A percentile compares a stretch with the other conserved stretches of the same genome.
Evolutionary conservation across 139 green algal species (phyloP).

Genomic region (Coelastrella sp.): DNA sequence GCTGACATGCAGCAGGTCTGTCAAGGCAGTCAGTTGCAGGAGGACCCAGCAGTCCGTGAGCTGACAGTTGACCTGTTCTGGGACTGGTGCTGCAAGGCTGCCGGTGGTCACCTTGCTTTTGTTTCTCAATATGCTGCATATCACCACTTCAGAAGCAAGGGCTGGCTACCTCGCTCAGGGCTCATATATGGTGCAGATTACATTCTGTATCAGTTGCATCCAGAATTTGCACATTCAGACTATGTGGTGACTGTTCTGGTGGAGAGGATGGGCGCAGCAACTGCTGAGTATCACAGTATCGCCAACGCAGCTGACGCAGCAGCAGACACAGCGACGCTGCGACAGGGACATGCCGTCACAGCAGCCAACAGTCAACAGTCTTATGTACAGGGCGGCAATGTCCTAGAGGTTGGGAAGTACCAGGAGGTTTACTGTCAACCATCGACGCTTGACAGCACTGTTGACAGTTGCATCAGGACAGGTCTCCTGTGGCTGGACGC

Average conservation of each 20-base stretch:
- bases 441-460: too few relatives aligned
- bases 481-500: constrained; percentile 42
- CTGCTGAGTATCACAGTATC: too few relatives aligned
- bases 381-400: too few relatives aligned
- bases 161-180: constrained; percentile 70
- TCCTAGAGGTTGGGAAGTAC: too few relatives aligned
- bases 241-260: constrained; percentile 60
- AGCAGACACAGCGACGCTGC: too few relatives aligned
- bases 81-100: constrained; percentile 26
- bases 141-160: constrained; percentile 71
- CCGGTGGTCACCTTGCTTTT: constrained; percentile 46
- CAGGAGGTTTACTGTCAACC: too few relatives aligned
- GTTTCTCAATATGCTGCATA: constrained; percentile 60
- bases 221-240: constrained; percentile 55
- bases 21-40: not conserved
- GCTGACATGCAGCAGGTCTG: not conserved
- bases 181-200: constrained; percentile 74
- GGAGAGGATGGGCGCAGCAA: constrained; percentile 13
- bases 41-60: constrained; percentile 5
- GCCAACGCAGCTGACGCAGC: too few relatives aligned
- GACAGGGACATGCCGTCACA: too few relatives aligned
- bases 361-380: too few relatives aligned
- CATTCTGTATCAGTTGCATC: constrained; percentile 70
- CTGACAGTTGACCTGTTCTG: constrained; percentile 34
- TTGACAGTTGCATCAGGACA: not conserved